phyloP scores from a whole-genome alignment of 1,139 yeast genomes.

The Suhomyces bribrorum region DNA sequence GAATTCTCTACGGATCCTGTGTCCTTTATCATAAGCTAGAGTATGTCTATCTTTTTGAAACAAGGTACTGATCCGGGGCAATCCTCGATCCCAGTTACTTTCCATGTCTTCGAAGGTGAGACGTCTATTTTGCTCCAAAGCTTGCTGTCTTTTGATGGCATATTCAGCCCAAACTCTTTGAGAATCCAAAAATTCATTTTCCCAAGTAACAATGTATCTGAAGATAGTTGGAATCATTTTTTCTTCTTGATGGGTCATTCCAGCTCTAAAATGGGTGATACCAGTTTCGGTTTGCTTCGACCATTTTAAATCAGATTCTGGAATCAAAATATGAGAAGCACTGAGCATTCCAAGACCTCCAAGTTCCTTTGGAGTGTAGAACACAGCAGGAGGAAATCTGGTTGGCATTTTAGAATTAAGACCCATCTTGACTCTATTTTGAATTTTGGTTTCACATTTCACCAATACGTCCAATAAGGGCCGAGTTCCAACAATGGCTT shows the following conservation, averaged over 20 bases:
- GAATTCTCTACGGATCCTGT: conserved; percentile 78
- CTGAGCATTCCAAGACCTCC: conserved; percentile 98
- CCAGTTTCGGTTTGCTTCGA: conserved; percentile 94
- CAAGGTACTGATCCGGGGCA: conserved; percentile 92
- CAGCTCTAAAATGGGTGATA: conserved; percentile 90
- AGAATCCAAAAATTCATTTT: conserved; percentile 89
- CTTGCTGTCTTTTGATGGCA: conserved; percentile 86
- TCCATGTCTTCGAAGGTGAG: conserved; percentile 92
- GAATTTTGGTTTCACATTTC: conserved; percentile 90
- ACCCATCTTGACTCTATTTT: conserved; percentile 92
- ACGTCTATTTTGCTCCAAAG: conserved; percentile 80
- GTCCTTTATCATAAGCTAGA: conserved; percentile 93
- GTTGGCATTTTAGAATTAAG: conserved; percentile 98
- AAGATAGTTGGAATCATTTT: conserved; percentile 89
- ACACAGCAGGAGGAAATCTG: conserved; percentile 97
- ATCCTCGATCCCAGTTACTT: conserved; percentile 93
- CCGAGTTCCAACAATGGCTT: conserved; percentile 87
- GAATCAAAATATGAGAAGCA: conserved; percentile 93
- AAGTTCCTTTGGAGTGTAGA: conserved; percentile 93
- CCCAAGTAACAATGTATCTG: conserved; percentile 94
- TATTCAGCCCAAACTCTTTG: conserved; percentile 98
- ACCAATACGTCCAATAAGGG: conserved; percentile 78
- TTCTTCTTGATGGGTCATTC: conserved; percentile 82
- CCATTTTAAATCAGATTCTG: conserved; percentile 90
- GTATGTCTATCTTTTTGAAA: conserved; percentile 96